Evolutionary conservation across 495 filamentous ascomycete genomes (phyloP), one percentile per base, ranked within the genome.

Genomic region (Parathielavia appendiculata): DNA sequence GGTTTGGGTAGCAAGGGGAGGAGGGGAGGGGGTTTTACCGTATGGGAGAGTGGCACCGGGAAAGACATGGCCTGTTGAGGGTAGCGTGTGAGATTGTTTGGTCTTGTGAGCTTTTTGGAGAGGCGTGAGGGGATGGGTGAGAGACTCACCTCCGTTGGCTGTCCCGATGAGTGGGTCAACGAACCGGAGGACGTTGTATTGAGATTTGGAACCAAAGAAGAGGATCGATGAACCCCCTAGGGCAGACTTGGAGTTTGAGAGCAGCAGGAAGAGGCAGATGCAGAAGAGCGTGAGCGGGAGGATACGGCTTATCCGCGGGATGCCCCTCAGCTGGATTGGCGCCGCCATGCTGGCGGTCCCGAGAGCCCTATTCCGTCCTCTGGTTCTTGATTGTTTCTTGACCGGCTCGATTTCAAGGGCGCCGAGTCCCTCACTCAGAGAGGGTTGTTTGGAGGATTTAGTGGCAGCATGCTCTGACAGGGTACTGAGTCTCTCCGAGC

Each of bases 21-120:
- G 32, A 35, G 55, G 39, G 45, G 19, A 1, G n/a, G 54, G 20
- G 19, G 40, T 50, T 68, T 55, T 57, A 73, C 84, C 86, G 67
- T 86, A 90, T 17, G 86, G 86, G 59, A 88, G 65, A 5, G 79
- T 85, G 38, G 86, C 86, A 4, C 86, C 86, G 16, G 86, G 82
- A 55, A 90, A 90, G 14, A 89, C 86, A 79, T 90, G 86, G 50
- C 75, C 70, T 73, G 44, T 35, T 26, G 4, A 35, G 49, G 30
- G n/a, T 22, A 10, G 43, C 55, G n/a, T 39, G 19, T 62, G n/a
- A 22, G 36, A n/a, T 19, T 1, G 16, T 10, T 14, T 13, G 4
- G 23, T 14, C 30, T 22, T 22, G 34, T 1, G 22, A 6, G 17
- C 11, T 8, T 39, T 1, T 56, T 34, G 4, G 14, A 12, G n/a